Percentiles rank a stretch among this genome's conserved stretches.
Conservation (phyloP, 2,329 filamentous ascomycete genomes). For the Endothia cerciana region DNA sequence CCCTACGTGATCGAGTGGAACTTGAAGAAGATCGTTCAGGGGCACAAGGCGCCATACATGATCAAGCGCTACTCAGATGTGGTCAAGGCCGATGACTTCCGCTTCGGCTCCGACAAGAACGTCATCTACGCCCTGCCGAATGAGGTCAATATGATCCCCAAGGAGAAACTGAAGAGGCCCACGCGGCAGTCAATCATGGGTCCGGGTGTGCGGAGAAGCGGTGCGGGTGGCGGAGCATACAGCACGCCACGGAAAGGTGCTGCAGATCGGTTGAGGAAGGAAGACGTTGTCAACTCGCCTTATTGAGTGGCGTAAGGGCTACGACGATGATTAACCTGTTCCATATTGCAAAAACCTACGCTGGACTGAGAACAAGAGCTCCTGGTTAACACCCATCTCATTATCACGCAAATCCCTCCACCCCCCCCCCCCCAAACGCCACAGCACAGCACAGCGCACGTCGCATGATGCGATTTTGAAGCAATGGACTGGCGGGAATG, state of each 20-base stretch:
- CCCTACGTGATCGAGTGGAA: slow-evolving; percentile 98
- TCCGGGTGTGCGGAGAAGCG: slow-evolving; percentile 55
- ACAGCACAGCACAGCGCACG: neutral
- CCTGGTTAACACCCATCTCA: neutral
- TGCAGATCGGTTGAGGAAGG: slow-evolving; percentile 60
- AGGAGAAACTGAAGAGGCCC: slow-evolving; percentile 80
- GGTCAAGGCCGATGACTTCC: slow-evolving; percentile 98
- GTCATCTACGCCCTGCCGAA: slow-evolving; percentile 96
- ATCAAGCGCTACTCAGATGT: slow-evolving; percentile 97
- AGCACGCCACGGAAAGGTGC: slow-evolving; percentile 23
- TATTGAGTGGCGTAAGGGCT: slow-evolving; percentile 45
- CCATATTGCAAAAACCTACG: neutral
- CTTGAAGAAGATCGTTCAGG: slow-evolving; percentile 83
- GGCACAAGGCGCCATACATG: slow-evolving; percentile 84
- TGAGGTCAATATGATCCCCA: slow-evolving; percentile 96
- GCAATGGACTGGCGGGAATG: neutral
- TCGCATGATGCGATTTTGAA: neutral
- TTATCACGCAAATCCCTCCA: no score
- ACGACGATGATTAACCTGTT: neutral
- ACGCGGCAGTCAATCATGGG: slow-evolving; percentile 91
- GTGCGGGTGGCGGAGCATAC: slow-evolving; percentile 40
- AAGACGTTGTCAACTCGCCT: slow-evolving; percentile 80
- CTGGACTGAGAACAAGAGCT: neutral
- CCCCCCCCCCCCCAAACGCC: no score
- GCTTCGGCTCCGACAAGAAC: slow-evolving; percentile 95